Percentiles rank a stretch among this genome's conserved stretches.
phyloP scores from a whole-genome alignment of 108 stramenopile species.

The Stephanodiscus minutulus region DNA sequence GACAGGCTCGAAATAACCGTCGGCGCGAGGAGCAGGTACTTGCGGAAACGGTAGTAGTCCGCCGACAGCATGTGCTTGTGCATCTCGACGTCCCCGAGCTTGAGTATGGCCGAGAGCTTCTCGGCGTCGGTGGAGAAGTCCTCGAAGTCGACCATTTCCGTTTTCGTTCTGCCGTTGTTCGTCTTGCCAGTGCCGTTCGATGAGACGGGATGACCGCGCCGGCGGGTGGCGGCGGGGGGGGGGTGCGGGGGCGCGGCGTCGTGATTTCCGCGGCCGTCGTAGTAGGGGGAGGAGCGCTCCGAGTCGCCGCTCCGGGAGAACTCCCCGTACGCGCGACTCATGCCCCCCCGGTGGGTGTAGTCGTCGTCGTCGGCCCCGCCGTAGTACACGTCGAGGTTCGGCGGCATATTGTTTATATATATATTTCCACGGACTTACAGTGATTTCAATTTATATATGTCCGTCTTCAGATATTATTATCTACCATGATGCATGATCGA shows the following conservation, averaged over 20 bases:
- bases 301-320: too few relatives aligned
- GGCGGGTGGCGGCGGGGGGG: too few relatives aligned
- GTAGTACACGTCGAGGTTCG: background rate
- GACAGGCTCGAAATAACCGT: conserved; percentile 13
- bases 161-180: too few relatives aligned
- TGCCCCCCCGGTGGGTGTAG: background rate
- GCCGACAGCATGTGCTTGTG: conserved; percentile 29
- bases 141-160: conserved; percentile 20
- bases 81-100: conserved; percentile 23
- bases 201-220: background rate
- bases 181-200: background rate
- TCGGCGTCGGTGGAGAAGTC: conserved; percentile 28
- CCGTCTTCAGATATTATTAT: too few relatives aligned
- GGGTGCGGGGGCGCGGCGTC: too few relatives aligned
- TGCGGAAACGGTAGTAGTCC: conserved; percentile 32
- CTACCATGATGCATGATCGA: too few relatives aligned
- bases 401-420: too few relatives aligned
- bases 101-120: conserved; percentile 29
- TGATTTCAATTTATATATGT: too few relatives aligned
- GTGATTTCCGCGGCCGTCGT: too few relatives aligned
- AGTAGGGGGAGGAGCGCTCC: too few relatives aligned
- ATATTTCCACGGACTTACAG: too few relatives aligned
- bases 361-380: conserved; percentile 2
- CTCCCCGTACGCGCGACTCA: too few relatives aligned
- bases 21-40: conserved; percentile 23